phyloP scores from a whole-genome alignment of 805 yeast genomes.

The Geotrichum ghanense region DNA sequence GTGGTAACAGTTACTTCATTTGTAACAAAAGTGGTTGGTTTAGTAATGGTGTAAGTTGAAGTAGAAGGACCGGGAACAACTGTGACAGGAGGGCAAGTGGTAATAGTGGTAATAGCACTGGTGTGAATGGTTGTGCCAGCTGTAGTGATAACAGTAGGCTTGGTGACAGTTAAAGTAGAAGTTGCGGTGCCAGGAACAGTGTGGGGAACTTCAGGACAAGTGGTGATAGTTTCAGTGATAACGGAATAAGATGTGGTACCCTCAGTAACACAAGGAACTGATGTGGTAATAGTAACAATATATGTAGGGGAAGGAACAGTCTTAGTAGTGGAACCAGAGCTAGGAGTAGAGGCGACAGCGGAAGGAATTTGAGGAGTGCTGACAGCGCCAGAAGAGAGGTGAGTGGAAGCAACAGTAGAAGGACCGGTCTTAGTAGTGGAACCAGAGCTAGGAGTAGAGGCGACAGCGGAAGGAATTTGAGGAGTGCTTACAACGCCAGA shows the following conservation, averaged over 20 bases:
- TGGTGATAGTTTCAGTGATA: neutral
- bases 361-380: neutral
- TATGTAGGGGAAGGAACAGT: neutral
- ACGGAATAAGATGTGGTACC: neutral
- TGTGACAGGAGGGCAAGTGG: conserved; percentile 1
- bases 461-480: neutral
- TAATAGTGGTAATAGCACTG: neutral
- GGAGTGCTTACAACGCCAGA: neutral
- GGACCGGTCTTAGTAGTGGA: neutral
- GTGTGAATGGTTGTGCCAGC: neutral
- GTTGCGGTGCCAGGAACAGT: neutral
- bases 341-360: neutral
- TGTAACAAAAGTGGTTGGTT: neutral
- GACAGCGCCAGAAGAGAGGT: neutral
- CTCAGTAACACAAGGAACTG: neutral
- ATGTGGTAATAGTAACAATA: neutral
- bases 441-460: neutral
- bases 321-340: neutral
- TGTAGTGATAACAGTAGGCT: conserved; percentile 1
- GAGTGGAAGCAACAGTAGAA: neutral
- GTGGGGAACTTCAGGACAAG: neutral
- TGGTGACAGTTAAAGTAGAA: neutral
- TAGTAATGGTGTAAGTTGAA: neutral
- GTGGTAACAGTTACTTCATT: neutral
- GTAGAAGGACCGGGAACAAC: neutral